A percentile compares a stretch with the other conserved stretches of the same genome.
Evolutionary conservation across 2,329 filamentous ascomycete genomes (phyloP).

Genomic region (Plenodomus tracheiphilus): DNA sequence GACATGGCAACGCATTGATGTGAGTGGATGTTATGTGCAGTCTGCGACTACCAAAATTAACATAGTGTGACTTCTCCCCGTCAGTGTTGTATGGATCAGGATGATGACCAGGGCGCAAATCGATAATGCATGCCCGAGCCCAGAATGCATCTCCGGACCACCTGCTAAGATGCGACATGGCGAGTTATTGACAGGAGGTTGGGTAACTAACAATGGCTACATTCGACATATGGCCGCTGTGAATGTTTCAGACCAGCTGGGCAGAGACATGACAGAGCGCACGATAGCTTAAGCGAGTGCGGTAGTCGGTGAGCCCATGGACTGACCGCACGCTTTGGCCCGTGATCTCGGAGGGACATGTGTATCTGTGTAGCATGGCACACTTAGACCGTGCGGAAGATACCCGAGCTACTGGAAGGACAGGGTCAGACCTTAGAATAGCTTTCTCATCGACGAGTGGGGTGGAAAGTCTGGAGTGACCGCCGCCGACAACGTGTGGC

Average conservation of each 20-base stretch:
- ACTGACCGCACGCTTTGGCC: constrained; percentile 10
- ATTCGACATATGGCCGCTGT: constrained; percentile 14
- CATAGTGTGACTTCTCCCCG: neutral
- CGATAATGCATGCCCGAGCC: neutral
- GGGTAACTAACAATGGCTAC: constrained; percentile 14
- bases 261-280: neutral
- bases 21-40: neutral
- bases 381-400: constrained; percentile 11
- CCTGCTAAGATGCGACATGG: neutral
- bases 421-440: constrained; percentile 29
- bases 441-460: constrained; percentile 14
- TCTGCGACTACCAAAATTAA: neutral
- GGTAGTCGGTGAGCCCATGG: neutral
- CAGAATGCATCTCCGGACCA: neutral
- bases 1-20: no score
- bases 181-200: neutral
- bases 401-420: constrained; percentile 21
- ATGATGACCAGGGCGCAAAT: neutral
- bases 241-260: constrained; percentile 12
- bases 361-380: constrained; percentile 28
- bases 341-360: constrained; percentile 21
- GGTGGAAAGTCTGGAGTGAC: constrained; percentile 15
- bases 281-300: neutral
- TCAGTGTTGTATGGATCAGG: neutral
- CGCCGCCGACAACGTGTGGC: no score